Evolutionary conservation across 1,284 basidiomycete species (phyloP).

Genomic region (Leucoagaricus sp.): DNA sequence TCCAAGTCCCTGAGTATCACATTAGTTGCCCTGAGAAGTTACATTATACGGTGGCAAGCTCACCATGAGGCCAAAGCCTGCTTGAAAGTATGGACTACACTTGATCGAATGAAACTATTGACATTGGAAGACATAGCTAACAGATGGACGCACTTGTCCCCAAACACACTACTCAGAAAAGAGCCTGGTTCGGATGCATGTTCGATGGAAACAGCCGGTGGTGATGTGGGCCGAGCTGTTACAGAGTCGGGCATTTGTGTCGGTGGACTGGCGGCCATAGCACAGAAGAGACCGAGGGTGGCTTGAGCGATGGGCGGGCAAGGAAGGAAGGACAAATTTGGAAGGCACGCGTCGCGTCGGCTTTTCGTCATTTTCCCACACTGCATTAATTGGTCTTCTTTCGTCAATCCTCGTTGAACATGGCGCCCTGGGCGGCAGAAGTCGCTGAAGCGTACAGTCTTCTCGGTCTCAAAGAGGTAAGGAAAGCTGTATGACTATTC

Average conservation of each 20-base stretch:
- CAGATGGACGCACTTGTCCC: constrained; percentile 50
- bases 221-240: neutral
- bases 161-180: constrained; percentile 35
- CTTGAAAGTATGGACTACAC: constrained; percentile 91
- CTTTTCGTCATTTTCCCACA: constrained; percentile 13
- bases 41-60: constrained; percentile 21
- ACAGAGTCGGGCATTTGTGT: neutral
- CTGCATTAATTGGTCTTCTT: constrained; percentile 4
- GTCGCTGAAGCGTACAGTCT: constrained; percentile 50
- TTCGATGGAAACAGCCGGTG: neutral
- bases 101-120: constrained; percentile 29
- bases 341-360: constrained; percentile 17
- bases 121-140: neutral
- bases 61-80: constrained; percentile 96
- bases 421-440: constrained; percentile 13
- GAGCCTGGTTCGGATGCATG: constrained; percentile 17
- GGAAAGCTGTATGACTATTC: constrained; percentile 1
- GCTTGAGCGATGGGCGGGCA: neutral
- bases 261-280: neutral
- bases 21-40: neutral
- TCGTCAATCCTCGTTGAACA: constrained; percentile 19
- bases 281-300: no score
- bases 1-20: constrained; percentile 71
- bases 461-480: constrained; percentile 62
- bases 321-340: constrained; percentile 4